Evolutionary conservation across 2,329 filamentous ascomycete genomes (phyloP), one percentile per base, ranked within the genome.

Genomic region (Septoria linicola): DNA sequence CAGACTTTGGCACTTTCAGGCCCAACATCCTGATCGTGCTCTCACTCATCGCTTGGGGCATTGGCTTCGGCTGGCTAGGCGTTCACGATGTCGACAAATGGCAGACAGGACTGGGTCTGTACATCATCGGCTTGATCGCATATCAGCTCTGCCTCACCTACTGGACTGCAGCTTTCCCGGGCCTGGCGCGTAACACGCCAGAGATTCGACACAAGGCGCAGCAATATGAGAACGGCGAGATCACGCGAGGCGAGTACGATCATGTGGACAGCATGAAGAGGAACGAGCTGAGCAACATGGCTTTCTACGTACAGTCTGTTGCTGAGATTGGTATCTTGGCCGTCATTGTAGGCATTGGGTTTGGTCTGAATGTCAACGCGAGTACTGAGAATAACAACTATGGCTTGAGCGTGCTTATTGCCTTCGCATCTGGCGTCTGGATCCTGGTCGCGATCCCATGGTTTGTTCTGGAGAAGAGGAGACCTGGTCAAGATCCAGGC

Each of bases 61-160:
- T 84, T 55, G 84, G 82, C 1, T 87, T 87, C 56, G 83, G 76
- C 42, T 87, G 83, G 81, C 67, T 87, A 1, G 83, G 82, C 16
- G 82, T 87, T 0, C 81, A 85, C 52, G 77, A 75, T 0, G 67
- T 76, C 13, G 71, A 75, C 2, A 73, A 83, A 63, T 88, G 84
- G 84, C 73, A 78, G 41, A 70, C 76, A 7, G 84, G 73, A 0
- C 75, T 80, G 0, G 83, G 77, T 0, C 66, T 88, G 13, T 87
- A 87, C 64, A 83, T 87, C 49, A 77, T 85, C 13, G 83, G 83
- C 1, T 66, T 86, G 35, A 82, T 87, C 55, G 78, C 79, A 1
- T 87, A 86, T 59, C 83, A 86, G 66, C 78, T 84, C 2, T 83
- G 81, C 0, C 70, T 86, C 41, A 86, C 83, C 0, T 87, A 85